Base-by-base conservation (phyloP, 2,329 filamentous ascomycete species). In the Ceratocystis huliohia region DNA sequence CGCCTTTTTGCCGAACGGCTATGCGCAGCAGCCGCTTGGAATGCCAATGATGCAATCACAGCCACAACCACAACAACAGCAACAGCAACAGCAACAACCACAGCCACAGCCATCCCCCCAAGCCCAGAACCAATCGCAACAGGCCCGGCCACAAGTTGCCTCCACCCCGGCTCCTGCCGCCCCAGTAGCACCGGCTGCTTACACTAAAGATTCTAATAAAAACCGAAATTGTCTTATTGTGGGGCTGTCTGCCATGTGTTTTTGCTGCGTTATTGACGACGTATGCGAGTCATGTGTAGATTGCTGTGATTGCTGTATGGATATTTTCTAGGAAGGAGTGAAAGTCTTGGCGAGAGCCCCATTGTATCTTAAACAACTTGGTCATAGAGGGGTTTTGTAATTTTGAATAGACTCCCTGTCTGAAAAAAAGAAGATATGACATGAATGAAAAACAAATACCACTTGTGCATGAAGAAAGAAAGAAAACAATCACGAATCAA, bases 261-360 rank as follows among this genome's bases (percentile, higher is more conserved):
- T 78, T 73, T 82, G 80, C 73, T 81, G 78, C 69, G 76, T 78
- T 65, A 74, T 76, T 56, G 80, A 81, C 66, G 80, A 81, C 69
- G 76, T 75, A 37, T 81, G 79, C 72, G 80, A 82, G 70, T 78
- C 77, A 70, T 81, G 76, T 69, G 73, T 76, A 69, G 75, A 77
- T 17, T 76, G 76, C 69, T 78, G 77, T 70, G 76, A 78, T 66
- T 78, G 77, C 69, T 72, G 71, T 53, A 68, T 71, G 62, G 71
- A 71, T 15, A 66, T 71, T 5, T 71, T 70, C 37, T 72, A 69
- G 66, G 56, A 22, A 22, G 25, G 15, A 2, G 45, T 48, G 7
- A 20, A 17, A 20, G 22, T 25, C 10, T 41, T 41, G 37, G 37
- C 8, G 37, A 41, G 37, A 41, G 37, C 37, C 37, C 10, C 37